Evolutionary conservation across 176 grass and related monocot species (phyloP).

Genomic region (Elymus sibiricus): DNA sequence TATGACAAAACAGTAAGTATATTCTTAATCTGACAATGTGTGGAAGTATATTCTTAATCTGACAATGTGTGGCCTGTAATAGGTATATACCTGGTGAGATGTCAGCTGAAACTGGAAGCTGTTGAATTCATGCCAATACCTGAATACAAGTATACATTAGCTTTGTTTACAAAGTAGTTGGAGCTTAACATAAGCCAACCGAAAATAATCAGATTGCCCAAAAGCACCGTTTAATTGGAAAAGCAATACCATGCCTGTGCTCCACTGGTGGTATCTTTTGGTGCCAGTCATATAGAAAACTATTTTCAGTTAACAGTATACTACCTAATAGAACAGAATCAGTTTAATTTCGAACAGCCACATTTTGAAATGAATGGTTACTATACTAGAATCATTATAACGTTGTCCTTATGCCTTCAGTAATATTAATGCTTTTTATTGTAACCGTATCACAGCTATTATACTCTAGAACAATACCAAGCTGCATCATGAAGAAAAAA

Average conservation of each 20-base stretch:
- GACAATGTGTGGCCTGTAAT: background rate
- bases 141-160: conserved; percentile 39
- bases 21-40: conserved; percentile 11
- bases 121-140: conserved; percentile 99
- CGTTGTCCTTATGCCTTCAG: background rate
- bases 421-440: background rate
- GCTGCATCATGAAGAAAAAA: background rate
- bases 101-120: conserved; percentile 93
- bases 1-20: background rate
- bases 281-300: background rate
- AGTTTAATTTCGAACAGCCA: background rate
- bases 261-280: background rate
- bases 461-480: background rate
- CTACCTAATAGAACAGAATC: conserved; percentile 2
- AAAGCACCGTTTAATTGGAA: background rate
- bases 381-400: background rate
- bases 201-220: background rate
- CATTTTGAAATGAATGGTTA: background rate
- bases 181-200: background rate
- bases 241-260: conserved; percentile 4
- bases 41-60: background rate
- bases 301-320: conserved; percentile 13
- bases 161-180: conserved; percentile 3
- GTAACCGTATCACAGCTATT: background rate
- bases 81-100: conserved; percentile 91